Evolutionary conservation across 345 rosid species (phyloP), one percentile per base, ranked within the genome.

Genomic region (Xanthoceras sorbifolium): DNA sequence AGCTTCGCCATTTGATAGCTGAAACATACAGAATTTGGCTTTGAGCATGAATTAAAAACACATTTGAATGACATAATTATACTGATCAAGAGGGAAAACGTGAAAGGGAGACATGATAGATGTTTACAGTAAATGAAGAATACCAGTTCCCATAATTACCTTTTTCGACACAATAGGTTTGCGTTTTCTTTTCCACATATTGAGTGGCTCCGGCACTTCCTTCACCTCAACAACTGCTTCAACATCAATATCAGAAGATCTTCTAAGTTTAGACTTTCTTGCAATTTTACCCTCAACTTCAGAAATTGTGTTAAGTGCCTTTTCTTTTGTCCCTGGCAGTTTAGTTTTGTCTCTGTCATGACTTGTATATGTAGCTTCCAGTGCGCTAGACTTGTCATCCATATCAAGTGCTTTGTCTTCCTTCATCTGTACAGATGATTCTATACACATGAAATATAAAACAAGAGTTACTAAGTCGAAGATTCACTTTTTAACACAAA

Each of bases 351-450:
- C 89, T 72, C 74, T 76, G 57, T 69, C 67, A 78, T 82, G 82
- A 73, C 86, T 79, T 36, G 80, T 77, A 75, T 89, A 87, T 46
- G 88, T 83, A 75, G 84, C 82, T 84, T 91, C 96, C 29, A 88
- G 91, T 29, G 82, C 77, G 57, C 81, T 69, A 75, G 85, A 79
- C 81, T 85, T 92, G 68, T 85, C 88, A 69, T 89, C 93, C 73
- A 78, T 69, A 76, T 88, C 86, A 65, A 72, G 73, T 14, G 79
- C 73, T 77, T 76, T 87, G 74, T 89, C 97, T 73, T 89, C 97
- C 81, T 88, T 89, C 84, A 90, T 84, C 83, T 82, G 93, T 73
- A 77, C 84, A 73, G 92, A 86, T 68, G 90, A 88, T 86, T 93
- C 98, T 92, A 83, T 32, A 82, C 22, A 78, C 71, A 85, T 57